These are phyloP conservation scores for Chamaecrista fasciculata DNA, from an alignment of 306 rosid species.

Conservation along the genomic window DNA sequence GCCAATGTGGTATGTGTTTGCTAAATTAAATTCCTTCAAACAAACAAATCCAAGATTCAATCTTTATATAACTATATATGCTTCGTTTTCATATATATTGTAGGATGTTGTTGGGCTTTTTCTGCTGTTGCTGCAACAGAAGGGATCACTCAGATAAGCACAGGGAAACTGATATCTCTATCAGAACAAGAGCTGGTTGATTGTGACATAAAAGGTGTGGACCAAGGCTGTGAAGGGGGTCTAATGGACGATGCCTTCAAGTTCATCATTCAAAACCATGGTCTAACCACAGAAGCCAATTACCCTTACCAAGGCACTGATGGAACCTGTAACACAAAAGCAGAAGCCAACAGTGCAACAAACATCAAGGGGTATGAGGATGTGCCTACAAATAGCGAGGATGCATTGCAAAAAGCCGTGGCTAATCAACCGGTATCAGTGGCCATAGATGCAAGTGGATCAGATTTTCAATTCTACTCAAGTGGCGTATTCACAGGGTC, in stretches of 20 bases:
- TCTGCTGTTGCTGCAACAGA: constrained; percentile 32
- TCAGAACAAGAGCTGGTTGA: constrained; percentile 37
- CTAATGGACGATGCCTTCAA: constrained; percentile 19
- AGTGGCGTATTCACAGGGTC: constrained; percentile 32
- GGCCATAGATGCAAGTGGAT: constrained; percentile 25
- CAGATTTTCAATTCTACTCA: background rate
- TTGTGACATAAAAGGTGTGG: constrained; percentile 10
- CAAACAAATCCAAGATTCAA: background rate
- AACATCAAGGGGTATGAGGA: background rate
- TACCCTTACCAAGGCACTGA: constrained; percentile 12
- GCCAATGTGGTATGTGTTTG: constrained; percentile 10
- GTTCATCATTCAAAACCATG: constrained; percentile 13
- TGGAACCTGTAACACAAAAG: background rate
- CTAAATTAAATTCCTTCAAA: no score
- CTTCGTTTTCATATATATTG: no score
- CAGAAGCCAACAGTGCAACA: background rate
- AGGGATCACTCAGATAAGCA: constrained; percentile 14
- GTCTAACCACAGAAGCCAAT: constrained; percentile 5
- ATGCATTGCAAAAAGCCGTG: constrained; percentile 19
- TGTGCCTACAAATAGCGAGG: background rate
- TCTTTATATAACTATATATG: background rate
- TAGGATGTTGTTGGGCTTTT: constrained; percentile 31
- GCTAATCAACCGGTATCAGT: constrained; percentile 23
- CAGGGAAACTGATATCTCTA: constrained; percentile 12
- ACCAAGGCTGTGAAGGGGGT: constrained; percentile 25